Evolutionary conservation across 768 basidiomycete genomes (phyloP), one percentile per base, ranked within the genome.

Genomic region (Pilatotrama ljubarskyi): DNA sequence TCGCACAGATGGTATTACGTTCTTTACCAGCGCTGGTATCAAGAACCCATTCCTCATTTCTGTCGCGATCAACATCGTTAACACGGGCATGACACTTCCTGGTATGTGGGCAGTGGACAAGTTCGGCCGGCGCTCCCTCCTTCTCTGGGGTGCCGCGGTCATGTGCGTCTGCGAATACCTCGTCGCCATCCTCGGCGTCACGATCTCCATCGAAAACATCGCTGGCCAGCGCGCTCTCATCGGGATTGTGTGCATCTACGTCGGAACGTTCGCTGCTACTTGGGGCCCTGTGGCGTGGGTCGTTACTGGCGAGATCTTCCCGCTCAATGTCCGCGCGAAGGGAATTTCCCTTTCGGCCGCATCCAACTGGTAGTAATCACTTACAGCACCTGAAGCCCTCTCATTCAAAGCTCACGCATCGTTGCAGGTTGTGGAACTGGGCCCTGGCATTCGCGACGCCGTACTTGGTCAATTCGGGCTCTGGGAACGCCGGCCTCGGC

Each of bases 91-190:
- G 75, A 95, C 93, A 38, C 75, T 91, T 24, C 78, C 89, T 59
- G 89, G 88, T 22, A 84, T 93, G 73, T 91, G 80, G 74, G 83
- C 86, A 68, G 84, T 94, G 58, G 93, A 95, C 70, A 79, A 80
- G 47, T 82, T 89, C 69, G 93, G 93, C 66, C 90, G 93, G 62
- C 85, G 93, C 56, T 79, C 82, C 36, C 81, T 95, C 49, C 82
- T 93, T 55, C 76, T 92, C 70, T 79, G 83, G 59, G 93, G 93
- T 67, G 91, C 92, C 22, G 72, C 82, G 55, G 87, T 87, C 53
- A 94, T 94, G 93, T 79, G 83, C 65, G 61, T 93, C 67, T 94
- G 91, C 80, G 88, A 94, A 72, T 93, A 79, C 78, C 82, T 93
- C 66, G 81, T 91, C 61, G 87, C 83, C 68, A 86, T 87, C 72